Conservation (phyloP, 148 eudicot genomes). For the Rhododendron ovatum region DNA sequence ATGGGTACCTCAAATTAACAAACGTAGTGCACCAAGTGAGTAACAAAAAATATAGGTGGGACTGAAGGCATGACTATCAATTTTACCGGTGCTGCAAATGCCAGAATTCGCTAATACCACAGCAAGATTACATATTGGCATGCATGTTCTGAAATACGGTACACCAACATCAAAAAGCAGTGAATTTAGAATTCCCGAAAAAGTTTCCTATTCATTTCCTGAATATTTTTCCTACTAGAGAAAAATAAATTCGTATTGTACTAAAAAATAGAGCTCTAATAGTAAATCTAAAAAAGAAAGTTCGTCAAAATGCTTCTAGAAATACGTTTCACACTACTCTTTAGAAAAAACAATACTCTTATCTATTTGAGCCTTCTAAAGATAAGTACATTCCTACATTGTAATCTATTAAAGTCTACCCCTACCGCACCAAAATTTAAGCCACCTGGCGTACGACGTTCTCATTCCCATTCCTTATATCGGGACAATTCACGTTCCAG, state of each 20-base stretch:
- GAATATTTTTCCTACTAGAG: neutral
- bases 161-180: neutral
- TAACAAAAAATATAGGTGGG: neutral
- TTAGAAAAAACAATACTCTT: neutral
- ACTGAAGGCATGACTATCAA: neutral
- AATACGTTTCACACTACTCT: neutral
- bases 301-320: neutral
- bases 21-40: neutral
- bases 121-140: neutral
- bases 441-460: neutral
- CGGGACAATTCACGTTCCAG: neutral
- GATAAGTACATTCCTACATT: neutral
- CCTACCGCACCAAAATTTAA: neutral
- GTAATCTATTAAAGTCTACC: neutral
- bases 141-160: neutral
- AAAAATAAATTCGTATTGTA: neutral
- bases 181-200: neutral
- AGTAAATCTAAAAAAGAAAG: neutral
- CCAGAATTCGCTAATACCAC: neutral
- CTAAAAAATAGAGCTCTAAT: neutral
- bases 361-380: neutral
- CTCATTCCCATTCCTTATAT: neutral
- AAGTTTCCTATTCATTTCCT: neutral
- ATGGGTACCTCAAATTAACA: neutral
- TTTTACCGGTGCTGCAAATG: neutral